Percentiles rank a stretch among this genome's conserved stretches.
phyloP scores from a whole-genome alignment of 768 basidiomycete genomes.

The Suillus tomentosus region DNA sequence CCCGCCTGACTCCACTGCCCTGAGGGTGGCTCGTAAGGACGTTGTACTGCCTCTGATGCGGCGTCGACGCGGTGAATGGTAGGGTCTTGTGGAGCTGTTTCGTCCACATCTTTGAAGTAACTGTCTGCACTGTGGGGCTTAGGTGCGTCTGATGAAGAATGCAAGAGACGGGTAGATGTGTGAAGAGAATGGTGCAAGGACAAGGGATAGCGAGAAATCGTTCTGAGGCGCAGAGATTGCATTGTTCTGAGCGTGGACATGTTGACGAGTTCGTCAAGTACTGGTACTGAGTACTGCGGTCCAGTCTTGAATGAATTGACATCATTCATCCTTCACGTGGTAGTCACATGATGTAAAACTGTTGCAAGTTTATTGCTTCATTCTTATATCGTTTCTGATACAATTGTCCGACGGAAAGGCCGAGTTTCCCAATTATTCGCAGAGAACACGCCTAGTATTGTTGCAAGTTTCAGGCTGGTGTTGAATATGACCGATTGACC shows the following conservation, averaged over 20 bases:
- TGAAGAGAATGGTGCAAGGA: not conserved
- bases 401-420: not conserved
- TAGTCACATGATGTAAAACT: not conserved
- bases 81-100: constrained; percentile 42
- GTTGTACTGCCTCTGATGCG: constrained; percentile 43
- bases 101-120: constrained; percentile 51
- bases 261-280: not conserved
- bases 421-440: not conserved
- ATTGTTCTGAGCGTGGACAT: not conserved
- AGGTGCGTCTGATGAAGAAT: not conserved
- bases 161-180: not conserved
- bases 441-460: not conserved
- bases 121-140: constrained; percentile 39
- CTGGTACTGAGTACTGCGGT: not conserved
- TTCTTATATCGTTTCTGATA: not conserved
- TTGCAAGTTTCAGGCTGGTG: not conserved
- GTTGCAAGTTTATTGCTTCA: not conserved
- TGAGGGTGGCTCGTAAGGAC: constrained; percentile 52
- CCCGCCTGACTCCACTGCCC: constrained; percentile 46
- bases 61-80: constrained; percentile 50
- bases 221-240: not conserved
- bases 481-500: not conserved
- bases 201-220: not conserved
- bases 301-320: not conserved
- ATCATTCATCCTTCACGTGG: not conserved